Percentiles rank a stretch among this genome's conserved stretches.
Conservation (phyloP, 2,329 filamentous ascomycete genomes). For the Diaporthe humulicola region DNA sequence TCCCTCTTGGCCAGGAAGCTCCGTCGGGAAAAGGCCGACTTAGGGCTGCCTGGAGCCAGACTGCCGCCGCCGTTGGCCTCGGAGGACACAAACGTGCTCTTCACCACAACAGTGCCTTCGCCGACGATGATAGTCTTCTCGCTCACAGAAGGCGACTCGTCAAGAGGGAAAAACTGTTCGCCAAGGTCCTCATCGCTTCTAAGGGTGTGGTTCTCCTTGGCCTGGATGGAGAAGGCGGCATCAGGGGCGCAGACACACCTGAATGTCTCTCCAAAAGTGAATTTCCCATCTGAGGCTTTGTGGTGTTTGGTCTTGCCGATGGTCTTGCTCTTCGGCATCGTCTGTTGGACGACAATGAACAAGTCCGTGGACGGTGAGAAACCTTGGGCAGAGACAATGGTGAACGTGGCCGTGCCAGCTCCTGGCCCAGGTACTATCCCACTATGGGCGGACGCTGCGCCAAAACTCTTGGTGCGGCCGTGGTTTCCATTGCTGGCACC, state of each 20-base stretch:
- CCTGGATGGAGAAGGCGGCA: constrained; percentile 86
- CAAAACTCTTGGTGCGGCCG: constrained; percentile 68
- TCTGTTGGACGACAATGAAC: constrained; percentile 79
- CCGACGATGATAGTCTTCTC: constrained; percentile 84
- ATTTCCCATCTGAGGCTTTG: constrained; percentile 76
- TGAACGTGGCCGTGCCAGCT: constrained; percentile 83
- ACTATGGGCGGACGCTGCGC: constrained; percentile 76
- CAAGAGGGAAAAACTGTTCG: constrained; percentile 91
- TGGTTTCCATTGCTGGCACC: constrained; percentile 52
- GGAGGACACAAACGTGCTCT: constrained; percentile 76
- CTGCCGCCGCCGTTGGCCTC: constrained; percentile 55
- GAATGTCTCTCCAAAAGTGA: constrained; percentile 84
- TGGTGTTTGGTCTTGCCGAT: constrained; percentile 94
- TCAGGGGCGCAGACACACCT: constrained; percentile 84
- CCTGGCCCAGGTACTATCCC: constrained; percentile 72
- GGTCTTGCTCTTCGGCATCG: constrained; percentile 79
- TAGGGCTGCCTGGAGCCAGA: constrained; percentile 60
- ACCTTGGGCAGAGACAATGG: constrained; percentile 81
- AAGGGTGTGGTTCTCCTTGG: constrained; percentile 88
- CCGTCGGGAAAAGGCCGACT: constrained; percentile 58
- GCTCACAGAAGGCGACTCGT: constrained; percentile 76
- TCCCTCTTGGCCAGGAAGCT: constrained; percentile 65
- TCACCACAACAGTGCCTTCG: constrained; percentile 77
- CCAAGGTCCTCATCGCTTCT: constrained; percentile 87
- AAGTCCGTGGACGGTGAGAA: constrained; percentile 83